Evolutionary conservation across 805 yeast species (phyloP).

Genomic region (Candida argentea): DNA sequence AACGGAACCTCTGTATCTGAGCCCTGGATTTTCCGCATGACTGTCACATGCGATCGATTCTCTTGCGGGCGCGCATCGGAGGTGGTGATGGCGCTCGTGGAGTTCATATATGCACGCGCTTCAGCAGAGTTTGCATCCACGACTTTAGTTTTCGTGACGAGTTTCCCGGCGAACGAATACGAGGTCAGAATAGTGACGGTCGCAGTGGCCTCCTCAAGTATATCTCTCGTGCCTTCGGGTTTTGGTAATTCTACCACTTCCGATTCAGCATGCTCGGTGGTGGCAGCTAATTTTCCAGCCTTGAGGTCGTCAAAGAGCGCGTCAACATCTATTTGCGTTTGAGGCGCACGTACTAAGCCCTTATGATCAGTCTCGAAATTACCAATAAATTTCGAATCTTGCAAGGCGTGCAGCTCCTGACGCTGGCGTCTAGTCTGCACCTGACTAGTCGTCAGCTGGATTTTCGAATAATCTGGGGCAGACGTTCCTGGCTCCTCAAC

Average conservation of each 20-base stretch:
- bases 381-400: conserved; percentile 4
- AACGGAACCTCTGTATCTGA: conserved; percentile 26
- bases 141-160: conserved; percentile 63
- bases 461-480: conserved; percentile 38
- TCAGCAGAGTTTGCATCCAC: conserved; percentile 77
- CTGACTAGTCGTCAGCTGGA: conserved; percentile 46
- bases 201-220: conserved; percentile 24
- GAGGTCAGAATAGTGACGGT: conserved; percentile 63
- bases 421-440: conserved; percentile 64
- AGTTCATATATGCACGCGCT: conserved; percentile 69
- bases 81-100: conserved; percentile 29
- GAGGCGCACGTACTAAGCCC: conserved; percentile 6
- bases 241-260: conserved; percentile 2
- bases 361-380: conserved; percentile 10
- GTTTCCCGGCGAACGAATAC: conserved; percentile 85
- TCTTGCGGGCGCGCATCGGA: conserved; percentile 3
- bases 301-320: conserved; percentile 20
- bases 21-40: conserved; percentile 23
- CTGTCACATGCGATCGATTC: conserved; percentile 21
- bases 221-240: conserved; percentile 3
- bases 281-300: conserved; percentile 6
- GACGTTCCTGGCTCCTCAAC: conserved; percentile 4
- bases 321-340: conserved; percentile 19
- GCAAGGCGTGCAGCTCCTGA: conserved; percentile 20
- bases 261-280: conserved; percentile 6